phyloP scores from a whole-genome alignment of 75 land plant species.

The Selaginella moellendorffii region DNA sequence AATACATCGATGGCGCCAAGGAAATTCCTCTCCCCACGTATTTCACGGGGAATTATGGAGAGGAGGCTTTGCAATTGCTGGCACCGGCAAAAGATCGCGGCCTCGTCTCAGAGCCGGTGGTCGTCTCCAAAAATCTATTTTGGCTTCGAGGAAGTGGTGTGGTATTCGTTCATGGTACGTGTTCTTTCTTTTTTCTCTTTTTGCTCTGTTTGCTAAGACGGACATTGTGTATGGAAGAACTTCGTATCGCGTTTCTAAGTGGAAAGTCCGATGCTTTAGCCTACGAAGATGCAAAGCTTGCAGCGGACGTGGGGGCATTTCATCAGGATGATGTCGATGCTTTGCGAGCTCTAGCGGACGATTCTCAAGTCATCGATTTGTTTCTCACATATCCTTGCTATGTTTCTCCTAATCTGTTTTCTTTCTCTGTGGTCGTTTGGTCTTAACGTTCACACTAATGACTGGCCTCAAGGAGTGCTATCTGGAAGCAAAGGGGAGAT shows the following conservation, averaged over 20 bases:
- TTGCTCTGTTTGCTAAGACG: background rate
- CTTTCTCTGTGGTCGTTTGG: too few species aligned
- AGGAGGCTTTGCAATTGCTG: constrained; percentile 39
- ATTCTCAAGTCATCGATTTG: constrained; percentile 53
- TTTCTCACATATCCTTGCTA: constrained; percentile 87
- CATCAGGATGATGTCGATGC: constrained; percentile 88
- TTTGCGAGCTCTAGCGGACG: constrained; percentile 80
- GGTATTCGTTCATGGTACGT: constrained; percentile 45
- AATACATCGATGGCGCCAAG: constrained; percentile 42
- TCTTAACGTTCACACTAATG: constrained; percentile 42
- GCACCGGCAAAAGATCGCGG: constrained; percentile 41
- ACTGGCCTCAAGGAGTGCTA: constrained; percentile 81
- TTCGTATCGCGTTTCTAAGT: constrained; percentile 63
- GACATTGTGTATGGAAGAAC: constrained; percentile 27
- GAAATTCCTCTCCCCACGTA: constrained; percentile 78
- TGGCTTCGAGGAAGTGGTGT: constrained; percentile 93
- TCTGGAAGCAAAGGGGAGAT: constrained; percentile 31
- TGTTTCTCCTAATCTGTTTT: too few species aligned
- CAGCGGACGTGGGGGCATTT: constrained; percentile 44
- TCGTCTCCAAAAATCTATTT: constrained; percentile 47
- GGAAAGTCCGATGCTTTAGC: constrained; percentile 34
- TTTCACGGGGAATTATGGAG: constrained; percentile 84
- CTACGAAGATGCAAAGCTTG: constrained; percentile 22
- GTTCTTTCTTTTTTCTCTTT: background rate
- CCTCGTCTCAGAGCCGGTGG: constrained; percentile 58